phyloP scores from a whole-genome alignment of 768 basidiomycete genomes.

The Suillus fuscotomentosus region DNA sequence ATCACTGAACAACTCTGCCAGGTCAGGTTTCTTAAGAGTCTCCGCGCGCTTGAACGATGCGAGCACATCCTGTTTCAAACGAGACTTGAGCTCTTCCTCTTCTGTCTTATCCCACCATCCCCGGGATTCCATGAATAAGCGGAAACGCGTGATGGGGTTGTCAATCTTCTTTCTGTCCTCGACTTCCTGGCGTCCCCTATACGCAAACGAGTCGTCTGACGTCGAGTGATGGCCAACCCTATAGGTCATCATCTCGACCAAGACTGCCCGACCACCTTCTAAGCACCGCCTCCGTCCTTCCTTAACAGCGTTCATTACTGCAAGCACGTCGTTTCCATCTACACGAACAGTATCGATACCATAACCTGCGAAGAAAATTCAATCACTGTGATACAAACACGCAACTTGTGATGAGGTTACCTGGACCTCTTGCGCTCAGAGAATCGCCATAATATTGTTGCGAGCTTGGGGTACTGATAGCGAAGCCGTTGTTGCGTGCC shows the following conservation, averaged over 20 bases:
- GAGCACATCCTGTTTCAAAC: conserved; percentile 73
- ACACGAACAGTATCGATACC: conserved; percentile 91
- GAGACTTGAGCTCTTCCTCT: conserved; percentile 69
- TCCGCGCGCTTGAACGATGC: conserved; percentile 79
- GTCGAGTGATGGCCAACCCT: conserved; percentile 94
- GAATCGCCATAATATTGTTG: conserved; percentile 94
- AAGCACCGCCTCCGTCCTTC: conserved; percentile 73
- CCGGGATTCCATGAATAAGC: conserved; percentile 77
- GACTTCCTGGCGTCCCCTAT: conserved; percentile 85
- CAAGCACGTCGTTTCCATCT: conserved; percentile 91
- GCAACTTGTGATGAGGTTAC: conserved; percentile 17
- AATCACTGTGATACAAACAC: not conserved
- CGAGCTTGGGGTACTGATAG: conserved; percentile 87
- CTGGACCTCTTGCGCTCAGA: conserved; percentile 88
- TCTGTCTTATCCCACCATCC: conserved; percentile 83
- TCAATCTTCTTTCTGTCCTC: conserved; percentile 90
- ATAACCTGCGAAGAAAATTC: conserved; percentile 38
- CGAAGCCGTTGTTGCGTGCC: conserved; percentile 86
- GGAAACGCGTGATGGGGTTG: conserved; percentile 83
- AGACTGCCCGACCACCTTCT: conserved; percentile 76
- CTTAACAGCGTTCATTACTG: conserved; percentile 71
- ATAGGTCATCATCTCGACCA: conserved; percentile 91
- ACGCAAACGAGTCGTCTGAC: conserved; percentile 94
- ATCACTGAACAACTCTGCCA: conserved; percentile 84
- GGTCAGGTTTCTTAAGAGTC: conserved; percentile 58